Percentiles rank a stretch among this genome's conserved stretches.
These are phyloP conservation scores for Erysiphe neolycopersici DNA, from an alignment of 2,329 filamentous ascomycete species.

Conservation along the genomic window DNA sequence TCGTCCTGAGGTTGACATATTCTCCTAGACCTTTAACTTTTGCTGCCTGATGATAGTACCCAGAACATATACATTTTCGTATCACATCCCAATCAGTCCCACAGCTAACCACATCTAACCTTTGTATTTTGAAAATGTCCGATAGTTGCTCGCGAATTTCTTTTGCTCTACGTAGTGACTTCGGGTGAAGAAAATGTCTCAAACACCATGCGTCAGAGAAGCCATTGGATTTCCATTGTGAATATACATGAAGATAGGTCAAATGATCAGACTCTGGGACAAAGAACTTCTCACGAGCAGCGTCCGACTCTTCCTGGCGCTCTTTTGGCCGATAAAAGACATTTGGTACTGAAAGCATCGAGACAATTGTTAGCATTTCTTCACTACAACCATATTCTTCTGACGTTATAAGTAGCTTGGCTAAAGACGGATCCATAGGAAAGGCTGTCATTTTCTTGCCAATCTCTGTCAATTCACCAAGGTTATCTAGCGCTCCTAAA, in stretches of 20 bases:
- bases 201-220: slow-evolving; percentile 79
- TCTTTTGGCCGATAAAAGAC: slow-evolving; percentile 96
- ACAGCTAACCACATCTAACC: slow-evolving; percentile 66
- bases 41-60: slow-evolving; percentile 94
- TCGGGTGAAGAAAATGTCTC: slow-evolving; percentile 85
- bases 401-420: slow-evolving; percentile 80
- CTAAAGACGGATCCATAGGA: slow-evolving; percentile 89
- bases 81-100: slow-evolving; percentile 95
- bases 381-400: slow-evolving; percentile 80
- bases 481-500: slow-evolving; percentile 72
- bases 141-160: slow-evolving; percentile 83
- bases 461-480: slow-evolving; percentile 69
- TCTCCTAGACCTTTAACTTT: slow-evolving; percentile 91
- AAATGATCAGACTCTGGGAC: slow-evolving; percentile 93
- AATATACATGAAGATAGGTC: slow-evolving; percentile 85
- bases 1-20: slow-evolving; percentile 88
- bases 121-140: slow-evolving; percentile 85
- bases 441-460: slow-evolving; percentile 90
- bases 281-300: slow-evolving; percentile 91
- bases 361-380: slow-evolving; percentile 95
- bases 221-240: slow-evolving; percentile 80
- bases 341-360: slow-evolving; percentile 87
- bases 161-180: slow-evolving; percentile 68
- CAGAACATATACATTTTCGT: slow-evolving; percentile 86
- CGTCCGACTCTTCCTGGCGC: slow-evolving; percentile 84